Evolutionary conservation across 305 asterid species (phyloP), one percentile per base, ranked within the genome.

Genomic region (Euphrasia arctica): DNA sequence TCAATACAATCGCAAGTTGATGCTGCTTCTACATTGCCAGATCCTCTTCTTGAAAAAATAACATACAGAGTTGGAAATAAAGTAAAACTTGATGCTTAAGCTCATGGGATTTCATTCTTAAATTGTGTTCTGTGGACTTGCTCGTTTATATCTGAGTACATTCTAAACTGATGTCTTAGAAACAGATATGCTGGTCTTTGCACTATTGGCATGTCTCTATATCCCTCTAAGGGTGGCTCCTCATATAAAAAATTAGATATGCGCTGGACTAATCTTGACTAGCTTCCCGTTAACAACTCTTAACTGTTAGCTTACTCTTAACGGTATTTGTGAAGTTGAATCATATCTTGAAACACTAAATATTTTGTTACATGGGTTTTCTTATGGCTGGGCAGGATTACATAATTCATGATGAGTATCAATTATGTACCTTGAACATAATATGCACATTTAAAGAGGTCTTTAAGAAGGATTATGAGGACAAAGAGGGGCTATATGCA

Each of bases 1-100:
- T 72, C 87, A 51, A 72, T 79, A 81, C 83, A 76, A 75, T 57
- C 64, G 63, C 84, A 83, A 62, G 86, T 82, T 41, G 91, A 81
- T 41, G 92, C 80, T 29, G 66, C 74, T 27, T 51, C 74, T 70
- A 73, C 79, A 75, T 45, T 74, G 67, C 70, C 85, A 10, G 64
- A 9, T 72, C 66, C 72, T 75, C 81, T 72, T 70, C 79, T 73
- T 63, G 96, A 85, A 43, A 93, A 93, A 77, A 78, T 84, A 64
- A 88, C 95, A 60, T 93, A 93, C 73, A 88, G 72, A 83, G 88
- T 81, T 80, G 97, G 95, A 77, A 93, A 79, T 74, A 90, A 88
- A 82, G 99, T 93, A 83, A 64, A 69, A 18, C 27, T 69, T 69
- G 45, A 32, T 2, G 10, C 12, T 62, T 65, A 3, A 52, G 31